These are phyloP conservation scores for Nemania sp. DNA, from an alignment of 2,329 filamentous ascomycete species.

Conservation along the genomic window DNA sequence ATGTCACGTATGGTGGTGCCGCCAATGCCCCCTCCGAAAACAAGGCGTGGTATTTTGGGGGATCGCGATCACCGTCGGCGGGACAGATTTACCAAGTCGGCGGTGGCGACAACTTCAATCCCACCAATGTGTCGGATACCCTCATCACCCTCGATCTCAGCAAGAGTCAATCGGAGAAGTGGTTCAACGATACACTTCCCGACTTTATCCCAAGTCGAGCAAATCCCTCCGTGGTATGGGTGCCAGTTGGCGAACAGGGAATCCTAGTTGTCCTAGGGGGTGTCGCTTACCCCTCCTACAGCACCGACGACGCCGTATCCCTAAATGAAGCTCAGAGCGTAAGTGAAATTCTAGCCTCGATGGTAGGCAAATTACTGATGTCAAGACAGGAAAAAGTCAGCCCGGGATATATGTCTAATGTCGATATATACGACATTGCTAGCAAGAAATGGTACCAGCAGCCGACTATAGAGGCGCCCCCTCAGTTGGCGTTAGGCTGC, in stretches of 20 bases:
- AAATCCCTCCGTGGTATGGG: slow-evolving; percentile 70
- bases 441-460: slow-evolving; percentile 71
- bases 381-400: slow-evolving; percentile 61
- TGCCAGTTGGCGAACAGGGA: slow-evolving; percentile 77
- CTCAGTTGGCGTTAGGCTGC: slow-evolving; percentile 67
- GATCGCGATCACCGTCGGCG: slow-evolving; percentile 56
- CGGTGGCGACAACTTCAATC: slow-evolving; percentile 43
- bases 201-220: slow-evolving; percentile 57
- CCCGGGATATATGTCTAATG: slow-evolving; percentile 69
- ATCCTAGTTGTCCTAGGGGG: slow-evolving; percentile 79
- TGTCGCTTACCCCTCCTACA: slow-evolving; percentile 64
- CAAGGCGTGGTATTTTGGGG: slow-evolving; percentile 72
- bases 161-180: slow-evolving; percentile 53
- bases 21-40: slow-evolving; percentile 71
- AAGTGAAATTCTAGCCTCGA: slow-evolving; percentile 28
- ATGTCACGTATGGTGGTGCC: slow-evolving; percentile 66
- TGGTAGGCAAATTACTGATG: slow-evolving; percentile 29
- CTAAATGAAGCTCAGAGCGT: slow-evolving; percentile 47
- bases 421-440: slow-evolving; percentile 79
- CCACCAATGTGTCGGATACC: slow-evolving; percentile 55
- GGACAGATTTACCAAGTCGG: slow-evolving; percentile 52
- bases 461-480: slow-evolving; percentile 62
- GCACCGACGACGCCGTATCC: slow-evolving; percentile 35
- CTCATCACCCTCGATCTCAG: slow-evolving; percentile 67
- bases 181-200: slow-evolving; percentile 62